Evolutionary conservation across 306 rosid genomes (phyloP).

Genomic region (Pterocarpus macrocarpus): DNA sequence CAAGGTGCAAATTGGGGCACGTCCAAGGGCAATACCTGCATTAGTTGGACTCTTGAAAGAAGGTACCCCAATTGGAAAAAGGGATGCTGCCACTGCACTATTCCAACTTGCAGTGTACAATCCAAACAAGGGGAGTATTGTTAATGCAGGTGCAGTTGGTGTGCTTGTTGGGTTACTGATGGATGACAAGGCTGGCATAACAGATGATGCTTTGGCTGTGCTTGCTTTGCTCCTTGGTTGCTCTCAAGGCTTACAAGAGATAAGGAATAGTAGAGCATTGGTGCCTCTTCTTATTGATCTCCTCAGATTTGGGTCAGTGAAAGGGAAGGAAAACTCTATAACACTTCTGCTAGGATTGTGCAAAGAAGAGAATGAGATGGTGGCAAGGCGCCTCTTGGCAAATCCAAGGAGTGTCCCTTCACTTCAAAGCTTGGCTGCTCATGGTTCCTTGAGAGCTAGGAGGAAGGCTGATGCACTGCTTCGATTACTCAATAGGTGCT

Average conservation of each 20-base stretch:
- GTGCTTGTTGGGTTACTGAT: conserved; percentile 72
- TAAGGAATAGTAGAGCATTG: conserved; percentile 69
- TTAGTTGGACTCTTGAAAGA: conserved; percentile 81
- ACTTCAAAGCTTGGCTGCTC: conserved; percentile 77
- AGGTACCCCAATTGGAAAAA: conserved; percentile 80
- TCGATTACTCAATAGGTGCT: conserved; percentile 78
- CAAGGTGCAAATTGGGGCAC: conserved; percentile 73
- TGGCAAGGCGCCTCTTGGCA: conserved; percentile 72
- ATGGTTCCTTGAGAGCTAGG: conserved; percentile 82
- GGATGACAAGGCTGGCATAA: conserved; percentile 86
- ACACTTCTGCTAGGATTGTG: conserved; percentile 82
- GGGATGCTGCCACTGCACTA: conserved; percentile 85
- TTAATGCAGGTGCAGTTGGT: conserved; percentile 67
- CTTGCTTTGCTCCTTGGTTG: conserved; percentile 77
- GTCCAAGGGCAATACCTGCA: conserved; percentile 74
- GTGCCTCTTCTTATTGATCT: conserved; percentile 85
- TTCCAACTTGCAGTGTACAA: conserved; percentile 77
- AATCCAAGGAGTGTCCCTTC: conserved; percentile 88
- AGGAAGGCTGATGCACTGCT: conserved; percentile 92
- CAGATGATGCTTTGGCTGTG: conserved; percentile 79
- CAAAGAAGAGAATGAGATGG: conserved; percentile 85
- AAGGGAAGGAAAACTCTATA: conserved; percentile 86
- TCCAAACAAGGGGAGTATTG: conserved; percentile 72
- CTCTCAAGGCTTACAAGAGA: conserved; percentile 74
- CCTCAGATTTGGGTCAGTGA: conserved; percentile 87